A percentile compares a stretch with the other conserved stretches of the same genome.
Conservation (phyloP, 371 early-diverging fungal species). For the Apophysomyces elegans region DNA sequence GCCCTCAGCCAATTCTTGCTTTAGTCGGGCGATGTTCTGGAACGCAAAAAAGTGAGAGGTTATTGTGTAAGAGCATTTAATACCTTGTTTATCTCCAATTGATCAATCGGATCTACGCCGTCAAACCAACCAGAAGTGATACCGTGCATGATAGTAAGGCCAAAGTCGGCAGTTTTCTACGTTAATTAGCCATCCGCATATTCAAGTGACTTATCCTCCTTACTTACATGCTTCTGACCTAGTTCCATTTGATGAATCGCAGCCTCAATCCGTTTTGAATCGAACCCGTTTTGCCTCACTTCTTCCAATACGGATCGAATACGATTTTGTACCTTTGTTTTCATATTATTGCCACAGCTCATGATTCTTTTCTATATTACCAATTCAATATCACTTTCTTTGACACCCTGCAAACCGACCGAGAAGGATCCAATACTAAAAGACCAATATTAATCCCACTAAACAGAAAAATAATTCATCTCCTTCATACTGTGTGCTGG, state of each 20-base stretch:
- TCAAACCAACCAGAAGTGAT: constrained; percentile 87
- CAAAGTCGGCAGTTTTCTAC: constrained; percentile 88
- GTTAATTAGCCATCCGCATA: background rate
- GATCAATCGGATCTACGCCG: constrained; percentile 84
- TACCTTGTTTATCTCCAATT: constrained; percentile 80
- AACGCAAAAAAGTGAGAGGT: background rate
- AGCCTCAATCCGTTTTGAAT: constrained; percentile 80
- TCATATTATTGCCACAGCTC: background rate
- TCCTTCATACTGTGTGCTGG: constrained; percentile 54
- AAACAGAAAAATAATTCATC: background rate
- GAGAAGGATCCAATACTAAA: constrained; percentile 57
- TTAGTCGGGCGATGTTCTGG: constrained; percentile 76
- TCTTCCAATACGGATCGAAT: constrained; percentile 72
- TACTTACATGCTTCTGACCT: constrained; percentile 81
- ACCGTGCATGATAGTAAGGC: constrained; percentile 80
- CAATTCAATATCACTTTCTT: constrained; percentile 53
- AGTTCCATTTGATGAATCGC: constrained; percentile 91
- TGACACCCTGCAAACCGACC: constrained; percentile 76
- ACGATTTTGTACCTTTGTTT: constrained; percentile 63
- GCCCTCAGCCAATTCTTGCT: constrained; percentile 62
- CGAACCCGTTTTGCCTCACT: constrained; percentile 78
- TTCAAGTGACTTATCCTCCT: background rate
- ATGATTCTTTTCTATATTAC: constrained; percentile 29
- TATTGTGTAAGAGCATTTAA: background rate
- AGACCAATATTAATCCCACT: background rate